Conservation (phyloP, 2,329 filamentous ascomycete genomes). For the Cercospora zeae-maydis region DNA sequence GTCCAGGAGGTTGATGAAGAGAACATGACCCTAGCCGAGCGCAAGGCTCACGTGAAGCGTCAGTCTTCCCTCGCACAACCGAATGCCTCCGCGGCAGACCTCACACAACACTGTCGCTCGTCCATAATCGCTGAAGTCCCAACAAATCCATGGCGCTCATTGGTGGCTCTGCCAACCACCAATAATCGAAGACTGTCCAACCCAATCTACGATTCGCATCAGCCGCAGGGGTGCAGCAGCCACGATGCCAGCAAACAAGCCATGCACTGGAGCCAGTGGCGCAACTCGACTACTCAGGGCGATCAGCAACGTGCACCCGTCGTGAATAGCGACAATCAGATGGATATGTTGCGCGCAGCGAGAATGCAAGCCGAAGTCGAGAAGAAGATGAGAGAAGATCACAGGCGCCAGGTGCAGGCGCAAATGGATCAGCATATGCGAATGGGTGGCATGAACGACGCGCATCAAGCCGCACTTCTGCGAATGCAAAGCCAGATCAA, state of each 20-base stretch:
- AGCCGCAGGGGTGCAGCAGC: slow-evolving; percentile 50
- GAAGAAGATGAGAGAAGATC: slow-evolving; percentile 55
- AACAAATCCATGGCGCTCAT: slow-evolving; percentile 1
- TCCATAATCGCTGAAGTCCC: slow-evolving; percentile 7
- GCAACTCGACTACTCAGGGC: slow-evolving; percentile 56
- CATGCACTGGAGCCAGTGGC: slow-evolving; percentile 44
- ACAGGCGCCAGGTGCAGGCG: slow-evolving; percentile 58
- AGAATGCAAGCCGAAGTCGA: slow-evolving; percentile 56
- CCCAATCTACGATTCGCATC: slow-evolving; percentile 52
- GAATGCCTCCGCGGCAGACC: slow-evolving; percentile 7
- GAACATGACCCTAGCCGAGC: slow-evolving; percentile 68
- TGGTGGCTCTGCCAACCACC: neutral
- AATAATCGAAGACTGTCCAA: slow-evolving; percentile 16
- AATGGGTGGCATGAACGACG: slow-evolving; percentile 67
- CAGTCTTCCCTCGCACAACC: slow-evolving; percentile 12
- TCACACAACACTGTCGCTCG: slow-evolving; percentile 7
- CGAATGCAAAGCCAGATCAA: slow-evolving; percentile 63
- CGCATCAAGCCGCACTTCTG: slow-evolving; percentile 74
- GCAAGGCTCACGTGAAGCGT: slow-evolving; percentile 42
- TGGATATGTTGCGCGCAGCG: slow-evolving; percentile 57
- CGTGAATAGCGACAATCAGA: slow-evolving; percentile 33
- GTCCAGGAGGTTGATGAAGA: slow-evolving; percentile 50
- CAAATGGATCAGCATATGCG: slow-evolving; percentile 74
- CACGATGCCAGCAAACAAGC: slow-evolving; percentile 48
- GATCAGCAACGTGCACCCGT: slow-evolving; percentile 20